A percentile compares a stretch with the other conserved stretches of the same genome.
phyloP scores from a whole-genome alignment of 1,284 basidiomycete genomes.

The Melampsora americana region DNA sequence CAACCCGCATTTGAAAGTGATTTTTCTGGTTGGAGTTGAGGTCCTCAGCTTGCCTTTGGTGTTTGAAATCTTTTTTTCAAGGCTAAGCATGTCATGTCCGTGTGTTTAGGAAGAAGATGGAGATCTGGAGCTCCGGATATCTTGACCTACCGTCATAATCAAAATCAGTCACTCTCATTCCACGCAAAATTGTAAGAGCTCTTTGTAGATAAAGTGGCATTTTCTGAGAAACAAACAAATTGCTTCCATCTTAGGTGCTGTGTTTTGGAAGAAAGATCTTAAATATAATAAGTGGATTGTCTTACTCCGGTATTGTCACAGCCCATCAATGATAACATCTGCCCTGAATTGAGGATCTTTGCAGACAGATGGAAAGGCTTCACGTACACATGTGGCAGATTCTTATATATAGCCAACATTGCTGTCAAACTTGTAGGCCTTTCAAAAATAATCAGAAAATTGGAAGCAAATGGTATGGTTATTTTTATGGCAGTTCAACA shows the following conservation, averaged over 20 bases:
- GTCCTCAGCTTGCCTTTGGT: constrained; percentile 14
- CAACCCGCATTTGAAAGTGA: constrained; percentile 24
- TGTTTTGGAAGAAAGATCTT: no score
- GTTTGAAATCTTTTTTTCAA: constrained; percentile 14
- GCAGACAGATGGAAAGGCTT: constrained; percentile 26
- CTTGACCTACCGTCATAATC: constrained; percentile 13
- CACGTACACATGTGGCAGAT: constrained; percentile 20
- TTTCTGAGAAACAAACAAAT: neutral
- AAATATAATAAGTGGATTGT: neutral
- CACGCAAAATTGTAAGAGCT: constrained; percentile 29
- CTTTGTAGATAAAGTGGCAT: constrained; percentile 44
- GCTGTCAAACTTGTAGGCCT: constrained; percentile 26
- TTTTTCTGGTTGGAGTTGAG: constrained; percentile 24
- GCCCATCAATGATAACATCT: constrained; percentile 39
- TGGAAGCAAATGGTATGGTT: neutral
- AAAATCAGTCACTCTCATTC: constrained; percentile 37
- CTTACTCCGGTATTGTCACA: constrained; percentile 33
- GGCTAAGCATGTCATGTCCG: neutral
- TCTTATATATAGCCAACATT: constrained; percentile 30
- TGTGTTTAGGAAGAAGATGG: neutral
- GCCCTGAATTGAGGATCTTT: constrained; percentile 13
- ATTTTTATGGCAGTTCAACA: neutral
- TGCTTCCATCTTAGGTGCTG: neutral
- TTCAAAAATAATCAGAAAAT: neutral
- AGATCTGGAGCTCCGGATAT: neutral